Percentiles rank a stretch among this genome's conserved stretches.
Conservation (phyloP, 495 filamentous ascomycete species). For the Lasiosphaeria ovina region DNA sequence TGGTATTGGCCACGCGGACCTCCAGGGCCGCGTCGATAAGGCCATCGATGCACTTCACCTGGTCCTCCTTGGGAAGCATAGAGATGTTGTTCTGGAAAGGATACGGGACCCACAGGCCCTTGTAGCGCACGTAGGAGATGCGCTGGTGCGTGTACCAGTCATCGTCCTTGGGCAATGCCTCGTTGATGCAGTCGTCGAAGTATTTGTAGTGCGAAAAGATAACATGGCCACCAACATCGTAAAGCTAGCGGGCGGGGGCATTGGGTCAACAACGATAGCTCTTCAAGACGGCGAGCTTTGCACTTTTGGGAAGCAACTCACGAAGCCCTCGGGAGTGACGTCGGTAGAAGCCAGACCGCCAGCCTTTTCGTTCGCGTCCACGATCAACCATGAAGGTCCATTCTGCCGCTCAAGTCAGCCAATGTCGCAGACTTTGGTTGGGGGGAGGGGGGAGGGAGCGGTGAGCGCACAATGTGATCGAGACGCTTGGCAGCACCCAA, state of each 20-base stretch:
- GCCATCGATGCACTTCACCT: slow-evolving; percentile 91
- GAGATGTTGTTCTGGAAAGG: slow-evolving; percentile 99
- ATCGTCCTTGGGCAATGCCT: slow-evolving; percentile 86
- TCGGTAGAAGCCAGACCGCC: slow-evolving; percentile 97
- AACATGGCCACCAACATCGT: slow-evolving; percentile 98
- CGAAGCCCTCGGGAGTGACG: slow-evolving; percentile 93
- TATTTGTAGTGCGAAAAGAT: slow-evolving; percentile 99
- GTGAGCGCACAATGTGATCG: slow-evolving; percentile 79
- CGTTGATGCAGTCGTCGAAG: slow-evolving; percentile 98
- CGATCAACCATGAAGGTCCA: slow-evolving; percentile 90
- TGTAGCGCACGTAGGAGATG: slow-evolving; percentile 98
- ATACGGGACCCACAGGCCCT: slow-evolving; percentile 94
- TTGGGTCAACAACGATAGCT: slow-evolving; percentile 1
- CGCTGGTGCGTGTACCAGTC: slow-evolving; percentile 99
- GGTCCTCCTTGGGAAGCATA: slow-evolving; percentile 95
- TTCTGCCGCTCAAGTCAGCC: slow-evolving; percentile 54
- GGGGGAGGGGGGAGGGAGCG: slow-evolving; percentile 21
- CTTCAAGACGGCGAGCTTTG: background rate
- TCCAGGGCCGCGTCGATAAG: slow-evolving; percentile 95
- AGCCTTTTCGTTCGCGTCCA: slow-evolving; percentile 89
- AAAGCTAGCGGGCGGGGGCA: slow-evolving; percentile 65
- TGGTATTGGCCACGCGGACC: slow-evolving; percentile 77
- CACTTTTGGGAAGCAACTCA: slow-evolving; percentile 51
- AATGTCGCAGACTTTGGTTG: slow-evolving; percentile 1
- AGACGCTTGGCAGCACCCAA: slow-evolving; percentile 96